Base-by-base conservation (phyloP, 768 basidiomycete genomes). In the Pleurotus citrinopileatus region DNA sequence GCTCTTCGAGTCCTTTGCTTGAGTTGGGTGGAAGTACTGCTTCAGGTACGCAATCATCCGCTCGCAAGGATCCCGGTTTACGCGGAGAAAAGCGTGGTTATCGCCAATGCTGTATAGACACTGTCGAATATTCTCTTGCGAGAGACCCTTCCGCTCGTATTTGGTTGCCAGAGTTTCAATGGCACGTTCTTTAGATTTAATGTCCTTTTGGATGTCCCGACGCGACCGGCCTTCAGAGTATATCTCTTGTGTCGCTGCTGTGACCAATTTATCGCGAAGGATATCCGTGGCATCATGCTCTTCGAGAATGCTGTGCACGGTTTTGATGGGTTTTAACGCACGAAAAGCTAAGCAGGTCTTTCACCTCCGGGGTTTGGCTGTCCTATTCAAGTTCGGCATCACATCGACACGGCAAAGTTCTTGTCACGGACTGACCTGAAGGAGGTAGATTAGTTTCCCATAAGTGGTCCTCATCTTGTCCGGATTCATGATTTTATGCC, bases 401-500 rank as follows among this genome's bases (percentile, higher is more conserved):
- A 55, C 48, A 53, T 29, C 51, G 9, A 22, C 55, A 26, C 9
- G n/a, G 44, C 45, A 40, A 32, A 37, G 25, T 40, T 19, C 3
- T 44, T 4, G 15, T 26, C 12, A 45, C n/a, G 40, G 34, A 63
- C 74, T 59, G 57, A 87, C 89, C 80, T 91, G 89, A 28, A 92
- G 77, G 53, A 93, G 71, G 67, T 92, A 93, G 28, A 92, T 84
- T 55, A 93, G 71, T 63, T 93, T 93, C 8, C 91, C 91, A 57
- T 94, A 94, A 6, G 89, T 93, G 25, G 87, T 84, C 22, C 91
- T 80, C 91, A 93, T 92, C 61, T 92, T 92, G 64, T 93, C 91
- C 0, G 91, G 91, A 61, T 93, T 94, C 89, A 89, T 91, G 63
- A 94, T 93, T 67, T 93, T 93, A 65, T 92, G 89, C 55, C 91